These are phyloP conservation scores for Dendrostoma leiphaemia DNA, from an alignment of 2,329 filamentous ascomycete species.

Conservation along the genomic window DNA sequence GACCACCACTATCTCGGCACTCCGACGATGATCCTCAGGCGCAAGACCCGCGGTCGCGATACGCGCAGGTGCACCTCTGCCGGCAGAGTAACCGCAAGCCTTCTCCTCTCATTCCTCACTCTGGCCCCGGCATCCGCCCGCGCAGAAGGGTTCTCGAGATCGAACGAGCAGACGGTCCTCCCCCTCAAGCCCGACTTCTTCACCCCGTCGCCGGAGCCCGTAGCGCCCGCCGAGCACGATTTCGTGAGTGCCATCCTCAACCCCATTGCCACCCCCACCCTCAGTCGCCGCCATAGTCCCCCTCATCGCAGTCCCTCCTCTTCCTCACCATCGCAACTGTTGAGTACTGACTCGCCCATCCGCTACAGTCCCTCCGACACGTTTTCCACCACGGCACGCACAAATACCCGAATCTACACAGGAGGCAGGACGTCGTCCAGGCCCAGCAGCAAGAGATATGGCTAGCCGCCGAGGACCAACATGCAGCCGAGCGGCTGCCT, in stretches of 20 bases:
- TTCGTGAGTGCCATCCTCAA: constrained; percentile 50
- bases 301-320: no score
- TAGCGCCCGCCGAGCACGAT: constrained; percentile 51
- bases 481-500: constrained; percentile 48
- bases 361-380: constrained; percentile 70
- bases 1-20: no score
- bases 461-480: constrained; percentile 59
- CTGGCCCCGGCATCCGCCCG: constrained; percentile 44
- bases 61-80: constrained; percentile 56
- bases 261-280: neutral
- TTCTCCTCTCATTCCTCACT: constrained; percentile 67
- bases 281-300: neutral
- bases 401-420: constrained; percentile 73
- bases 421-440: constrained; percentile 66
- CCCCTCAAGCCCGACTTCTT: constrained; percentile 39
- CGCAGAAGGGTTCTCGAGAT: constrained; percentile 26
- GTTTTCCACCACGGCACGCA: constrained; percentile 90
- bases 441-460: constrained; percentile 56
- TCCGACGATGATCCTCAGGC: constrained; percentile 28
- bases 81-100: constrained; percentile 59
- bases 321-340: neutral
- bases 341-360: no score
- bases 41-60: constrained; percentile 24
- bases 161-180: constrained; percentile 42
- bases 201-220: constrained; percentile 38